Evolutionary conservation across 768 basidiomycete genomes (phyloP), one percentile per base, ranked within the genome.

Genomic region (Coprinopsis marcescibilis): DNA sequence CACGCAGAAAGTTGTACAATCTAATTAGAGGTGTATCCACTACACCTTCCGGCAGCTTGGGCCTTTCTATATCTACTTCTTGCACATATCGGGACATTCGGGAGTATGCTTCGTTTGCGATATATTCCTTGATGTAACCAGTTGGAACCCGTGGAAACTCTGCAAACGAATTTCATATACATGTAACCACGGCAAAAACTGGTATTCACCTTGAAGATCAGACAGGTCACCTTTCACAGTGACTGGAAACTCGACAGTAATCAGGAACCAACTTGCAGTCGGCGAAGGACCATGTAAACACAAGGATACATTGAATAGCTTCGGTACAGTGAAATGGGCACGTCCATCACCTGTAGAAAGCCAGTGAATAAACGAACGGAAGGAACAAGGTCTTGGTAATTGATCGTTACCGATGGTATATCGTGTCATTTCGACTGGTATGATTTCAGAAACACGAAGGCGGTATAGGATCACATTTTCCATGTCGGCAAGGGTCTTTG

Each of bases 1-100:
- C 62, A 95, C 93, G 91, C 27, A 97, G 71, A 54, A 95, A 89
- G 55, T 94, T 95, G 65, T 78, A 93, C 5, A 91, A 58, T 33
- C 94, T 78, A 6, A 92, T 77, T 2, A 97, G 75, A 10, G 94
- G 93, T 21, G 89, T 75, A 57, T 96, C 92, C 13, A 84, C 72
- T 23, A 78, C 71, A 40, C 78, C 78, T 37, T 75, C 72, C 0
- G 81, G 76, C 20, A 89, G 65, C 57, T 78, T 68, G 13, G 71
- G 75, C 40, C 68, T 62, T 19, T 36, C 38, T 33, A 73, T 68
- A 19, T 76, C 53, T 23, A 72, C 67, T 15, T 65, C 53, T 13
- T 65, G 69, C 34, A 75, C 64, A 59, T 87, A 88, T 51, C 72
- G 80, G 3, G 73, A 77, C 45, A 90, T 67, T 24, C 83, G 79